A percentile compares a stretch with the other conserved stretches of the same genome.
These are phyloP conservation scores for Fremontodendron californicum DNA, from an alignment of 345 rosid genomes.

Conservation along the genomic window DNA sequence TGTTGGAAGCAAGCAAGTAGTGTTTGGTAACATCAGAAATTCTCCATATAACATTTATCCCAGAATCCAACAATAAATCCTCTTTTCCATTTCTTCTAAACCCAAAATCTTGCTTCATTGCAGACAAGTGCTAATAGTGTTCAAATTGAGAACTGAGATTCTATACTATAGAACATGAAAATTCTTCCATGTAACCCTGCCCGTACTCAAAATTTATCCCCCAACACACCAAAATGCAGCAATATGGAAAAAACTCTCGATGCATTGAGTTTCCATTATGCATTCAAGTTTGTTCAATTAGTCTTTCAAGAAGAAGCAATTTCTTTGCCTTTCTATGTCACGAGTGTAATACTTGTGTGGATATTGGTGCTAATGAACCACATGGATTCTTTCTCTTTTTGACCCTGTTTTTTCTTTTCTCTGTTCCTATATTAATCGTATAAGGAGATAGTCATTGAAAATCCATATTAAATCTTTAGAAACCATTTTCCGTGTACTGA, in stretches of 20 bases:
- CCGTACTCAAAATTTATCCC: neutral
- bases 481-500: too few species aligned
- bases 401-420: too few species aligned
- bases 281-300: neutral
- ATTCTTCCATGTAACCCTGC: too few species aligned
- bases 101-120: too few species aligned
- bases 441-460: too few species aligned
- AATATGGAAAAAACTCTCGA: neutral
- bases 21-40: too few species aligned
- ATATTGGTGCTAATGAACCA: too few species aligned
- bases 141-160: neutral
- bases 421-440: too few species aligned
- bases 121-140: neutral
- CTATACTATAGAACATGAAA: neutral
- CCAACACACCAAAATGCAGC: neutral
- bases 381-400: too few species aligned
- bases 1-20: too few species aligned
- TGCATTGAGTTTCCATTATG: neutral
- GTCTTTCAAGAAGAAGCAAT: neutral
- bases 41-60: neutral
- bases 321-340: too few species aligned
- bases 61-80: neutral
- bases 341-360: neutral
- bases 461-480: too few species aligned
- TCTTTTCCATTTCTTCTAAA: neutral